Evolutionary conservation across 768 basidiomycete species (phyloP).

Genomic region (Dioszegia aurantiaca): DNA sequence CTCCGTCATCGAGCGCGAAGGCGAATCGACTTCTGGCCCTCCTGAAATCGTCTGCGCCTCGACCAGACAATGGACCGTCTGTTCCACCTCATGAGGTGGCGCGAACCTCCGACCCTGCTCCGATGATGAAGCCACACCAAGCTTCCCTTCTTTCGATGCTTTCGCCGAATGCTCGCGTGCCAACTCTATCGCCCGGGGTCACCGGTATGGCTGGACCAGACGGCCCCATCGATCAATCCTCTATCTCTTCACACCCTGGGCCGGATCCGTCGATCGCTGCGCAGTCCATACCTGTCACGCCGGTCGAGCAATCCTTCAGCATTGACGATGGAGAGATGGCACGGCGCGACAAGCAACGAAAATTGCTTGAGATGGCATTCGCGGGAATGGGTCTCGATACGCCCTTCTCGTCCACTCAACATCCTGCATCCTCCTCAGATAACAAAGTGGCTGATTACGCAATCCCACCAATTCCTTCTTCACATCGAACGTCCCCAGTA

Average conservation of each 20-base stretch:
- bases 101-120: not conserved
- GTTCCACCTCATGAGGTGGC: not conserved
- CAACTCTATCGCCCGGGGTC: too few relatives aligned
- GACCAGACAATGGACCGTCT: not conserved
- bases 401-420: not conserved
- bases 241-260: not conserved
- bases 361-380: conserved; percentile 38
- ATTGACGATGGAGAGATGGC: conserved; percentile 18
- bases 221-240: not conserved
- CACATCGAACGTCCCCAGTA: too few relatives aligned
- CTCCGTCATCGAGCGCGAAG: conserved; percentile 52
- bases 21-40: conserved; percentile 32
- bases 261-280: conserved; percentile 1
- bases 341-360: conserved; percentile 29
- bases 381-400: conserved; percentile 26
- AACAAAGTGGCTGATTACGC: too few relatives aligned
- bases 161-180: conserved; percentile 9
- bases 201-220: too few relatives aligned
- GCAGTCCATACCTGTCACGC: not conserved
- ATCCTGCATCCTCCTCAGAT: too few relatives aligned
- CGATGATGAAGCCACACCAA: conserved; percentile 30
- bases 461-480: too few relatives aligned
- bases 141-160: conserved; percentile 31
- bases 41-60: conserved; percentile 23
- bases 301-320: conserved; percentile 17